Base-by-base conservation (phyloP, 352 stramenopile species). In the Phytopythium litorale region DNA sequence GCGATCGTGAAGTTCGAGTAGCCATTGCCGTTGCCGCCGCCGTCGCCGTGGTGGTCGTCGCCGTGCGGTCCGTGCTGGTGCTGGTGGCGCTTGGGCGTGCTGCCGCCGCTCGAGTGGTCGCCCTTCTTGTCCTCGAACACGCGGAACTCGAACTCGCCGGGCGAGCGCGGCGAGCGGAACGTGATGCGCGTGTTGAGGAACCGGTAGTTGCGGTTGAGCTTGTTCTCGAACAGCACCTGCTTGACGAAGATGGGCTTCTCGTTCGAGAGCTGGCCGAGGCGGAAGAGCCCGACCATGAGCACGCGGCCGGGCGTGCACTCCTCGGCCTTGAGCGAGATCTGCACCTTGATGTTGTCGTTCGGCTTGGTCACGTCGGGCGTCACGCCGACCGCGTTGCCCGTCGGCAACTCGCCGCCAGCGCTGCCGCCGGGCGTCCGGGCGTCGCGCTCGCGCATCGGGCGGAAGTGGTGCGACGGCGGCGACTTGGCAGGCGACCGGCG, bases 241-340 rank as follows among this genome's bases (percentile, higher is more conserved):
- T 91, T 91, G 42, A 94, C 78, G 43, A 94, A 94, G 59, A 94
- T 92, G 21, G 85, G 85, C 40, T 88, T 88, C 61, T 92, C 81
- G 54, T 91, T 91, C 8, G 79, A 84, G 19, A 74, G 69, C 30
- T 92, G 85, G n/a, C 81, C 78, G 7, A 81, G 67, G 30, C 85
- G 85, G 53, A 92, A 94, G 35, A 94, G 80, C 0, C 85, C 85
- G 37, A 94, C 81, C 54, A 94, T 78, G 9, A 94, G 63, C 37
- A 89, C 74, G 23, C 84, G 80, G 4, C 80, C 79, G 11, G 66
- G 62, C 11, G 75, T 54, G 63, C 83, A 92, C 57, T 90, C 78
- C 13, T 89, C 75, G 78, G 76, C 79, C 23, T 81, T 57, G 0
- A 92, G 58, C 33, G 75, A 85, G 12, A 92, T 79, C 53, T 87